Conservation (phyloP, 768 basidiomycete genomes). For the Cytidiella melzeri region DNA sequence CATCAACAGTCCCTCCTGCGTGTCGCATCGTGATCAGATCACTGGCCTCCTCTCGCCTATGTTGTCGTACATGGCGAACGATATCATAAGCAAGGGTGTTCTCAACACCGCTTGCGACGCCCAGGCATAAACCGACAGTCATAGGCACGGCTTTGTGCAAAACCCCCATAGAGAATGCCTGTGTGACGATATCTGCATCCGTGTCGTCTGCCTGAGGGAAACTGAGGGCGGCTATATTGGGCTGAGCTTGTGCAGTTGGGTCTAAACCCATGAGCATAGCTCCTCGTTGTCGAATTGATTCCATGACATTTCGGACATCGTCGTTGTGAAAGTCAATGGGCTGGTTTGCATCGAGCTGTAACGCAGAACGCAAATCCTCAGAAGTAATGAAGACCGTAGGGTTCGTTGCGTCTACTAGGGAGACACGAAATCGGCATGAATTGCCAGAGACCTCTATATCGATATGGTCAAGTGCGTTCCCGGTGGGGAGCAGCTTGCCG, state of each 20-base stretch:
- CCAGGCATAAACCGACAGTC: conserved; percentile 66
- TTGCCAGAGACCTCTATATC: conserved; percentile 21
- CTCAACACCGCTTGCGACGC: conserved; percentile 52
- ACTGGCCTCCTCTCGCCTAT: conserved; percentile 7
- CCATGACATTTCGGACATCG: conserved; percentile 31
- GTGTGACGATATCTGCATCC: conserved; percentile 45
- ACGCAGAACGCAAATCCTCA: conserved; percentile 34
- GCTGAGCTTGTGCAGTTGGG: conserved; percentile 57
- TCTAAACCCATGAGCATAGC: conserved; percentile 60
- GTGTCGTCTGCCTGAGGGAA: conserved; percentile 23
- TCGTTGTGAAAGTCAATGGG: conserved; percentile 17
- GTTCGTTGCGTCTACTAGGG: conserved; percentile 70
- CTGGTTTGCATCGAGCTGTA: conserved; percentile 25
- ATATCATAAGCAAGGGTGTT: conserved; percentile 52
- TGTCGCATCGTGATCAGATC: conserved; percentile 48
- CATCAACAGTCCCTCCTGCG: conserved; percentile 62
- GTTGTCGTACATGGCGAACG: conserved; percentile 25
- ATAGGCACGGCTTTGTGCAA: conserved; percentile 67
- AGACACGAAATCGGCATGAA: conserved; percentile 24
- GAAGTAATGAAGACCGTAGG: conserved; percentile 60
- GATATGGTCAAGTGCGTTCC: conserved; percentile 41
- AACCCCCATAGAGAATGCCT: conserved; percentile 67
- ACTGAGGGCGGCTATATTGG: conserved; percentile 59
- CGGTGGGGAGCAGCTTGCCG: conserved; percentile 63
- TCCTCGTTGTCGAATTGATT: conserved; percentile 48